Evolutionary conservation across 192 early-diverging fungal genomes (phyloP), one percentile per base, ranked within the genome.

Genomic region (Backusella liffmaniae): DNA sequence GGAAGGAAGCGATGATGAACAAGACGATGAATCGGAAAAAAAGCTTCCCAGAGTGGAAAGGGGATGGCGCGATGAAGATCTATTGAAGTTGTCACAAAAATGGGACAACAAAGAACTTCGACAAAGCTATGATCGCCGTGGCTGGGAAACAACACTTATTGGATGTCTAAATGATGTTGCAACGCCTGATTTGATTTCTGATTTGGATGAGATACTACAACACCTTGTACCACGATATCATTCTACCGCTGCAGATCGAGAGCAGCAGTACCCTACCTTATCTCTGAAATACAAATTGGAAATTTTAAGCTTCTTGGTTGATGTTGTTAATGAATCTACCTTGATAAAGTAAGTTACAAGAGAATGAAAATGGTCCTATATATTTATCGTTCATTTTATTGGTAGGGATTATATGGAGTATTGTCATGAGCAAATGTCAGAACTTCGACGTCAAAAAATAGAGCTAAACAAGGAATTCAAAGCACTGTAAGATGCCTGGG

Each of bases 151-250:
- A 10, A 76, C 77, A 6, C 41, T 88, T 18, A 82, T 87, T 29
- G 87, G 87, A 9, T 84, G 83, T 51, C 36, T 88, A n/a, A 84
- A 88, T 56, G 85, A 88, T 74, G 83, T 88, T 21, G 84, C 82
- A 13, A 84, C 84, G 12, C 80, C 83, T 35, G 75, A 84, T 16
- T 73, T 81, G 4, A 82, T 86, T 35, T 78, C 85, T 35, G 77
- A 81, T 66, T 66, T 88, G 18, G 85, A 88, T 75, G 53, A 79
- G 9, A 84, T 86, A n/a, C 66, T 88, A 21, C 77, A 21, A n/a
- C 80, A 81, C 42, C 44, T 81, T 12, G 76, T 81, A 12, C 80
- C 80, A 13, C 67, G 76, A 9, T 59, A 32, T 10, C 65, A 74
- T 9, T 72, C 71, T 8, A 81, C 76, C 16, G 72, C 72, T 8